A percentile compares a stretch with the other conserved stretches of the same genome.
phyloP scores from a whole-genome alignment of 2,329 filamentous ascomycete species.

The Lasiodiplodia hormozganensis region DNA sequence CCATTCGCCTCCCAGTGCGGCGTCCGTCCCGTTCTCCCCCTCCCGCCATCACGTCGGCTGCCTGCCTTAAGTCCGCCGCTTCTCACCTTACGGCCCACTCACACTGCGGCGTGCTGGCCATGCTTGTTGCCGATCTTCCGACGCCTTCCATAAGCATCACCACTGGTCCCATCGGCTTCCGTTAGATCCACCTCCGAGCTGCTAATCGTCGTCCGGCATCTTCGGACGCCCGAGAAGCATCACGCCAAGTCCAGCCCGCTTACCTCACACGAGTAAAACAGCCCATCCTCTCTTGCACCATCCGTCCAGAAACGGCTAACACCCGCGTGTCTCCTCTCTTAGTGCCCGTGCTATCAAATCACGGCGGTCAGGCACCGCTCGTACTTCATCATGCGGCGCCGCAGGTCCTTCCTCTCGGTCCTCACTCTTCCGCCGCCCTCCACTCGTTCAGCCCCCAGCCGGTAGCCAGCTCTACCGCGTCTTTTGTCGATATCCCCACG shows the following conservation, averaged over 20 bases:
- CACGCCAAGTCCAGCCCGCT: constrained; percentile 15
- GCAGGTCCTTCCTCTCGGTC: not conserved
- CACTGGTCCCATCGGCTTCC: not conserved
- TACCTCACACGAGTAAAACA: constrained; percentile 24
- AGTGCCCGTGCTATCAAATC: constrained; percentile 26
- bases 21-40: not conserved
- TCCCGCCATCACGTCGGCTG: not conserved
- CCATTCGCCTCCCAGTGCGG: constrained; percentile 12
- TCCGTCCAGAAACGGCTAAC: constrained; percentile 24
- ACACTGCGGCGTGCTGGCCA: constrained; percentile 14
- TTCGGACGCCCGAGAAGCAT: constrained; percentile 16
- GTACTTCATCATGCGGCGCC: constrained; percentile 21
- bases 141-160: constrained; percentile 7
- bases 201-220: constrained; percentile 21
- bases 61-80: constrained; percentile 11
- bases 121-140: constrained; percentile 28
- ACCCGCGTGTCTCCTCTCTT: constrained; percentile 2
- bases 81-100: constrained; percentile 20
- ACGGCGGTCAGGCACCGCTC: constrained; percentile 31
- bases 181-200: not conserved
- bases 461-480: constrained; percentile 22
- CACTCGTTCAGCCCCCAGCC: constrained; percentile 10
- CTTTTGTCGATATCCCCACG: constrained; percentile 28
- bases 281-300: constrained; percentile 15
- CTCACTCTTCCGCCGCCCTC: constrained; percentile 22